Evolutionary conservation across 805 yeast species (phyloP).

Genomic region (Candida montana): DNA sequence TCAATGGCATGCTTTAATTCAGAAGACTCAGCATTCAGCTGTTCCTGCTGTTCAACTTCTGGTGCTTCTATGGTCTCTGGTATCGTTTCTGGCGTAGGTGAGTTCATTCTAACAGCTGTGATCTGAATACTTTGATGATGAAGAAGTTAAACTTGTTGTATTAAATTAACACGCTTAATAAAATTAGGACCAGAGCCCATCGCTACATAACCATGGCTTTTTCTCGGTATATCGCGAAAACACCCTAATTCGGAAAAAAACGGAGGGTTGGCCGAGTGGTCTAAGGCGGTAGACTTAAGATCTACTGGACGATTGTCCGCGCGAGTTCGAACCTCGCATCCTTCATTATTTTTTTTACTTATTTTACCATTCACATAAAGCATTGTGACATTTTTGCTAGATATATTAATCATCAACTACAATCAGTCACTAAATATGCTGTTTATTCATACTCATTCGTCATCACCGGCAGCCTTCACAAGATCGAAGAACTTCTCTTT

Average conservation of each 20-base stretch:
- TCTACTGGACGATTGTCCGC: no score
- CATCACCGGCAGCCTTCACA: constrained; percentile 70
- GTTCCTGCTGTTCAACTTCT: neutral
- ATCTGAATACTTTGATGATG: no score
- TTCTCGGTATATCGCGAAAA: constrained; percentile 14
- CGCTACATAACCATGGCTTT: no score
- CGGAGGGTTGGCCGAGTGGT: no score
- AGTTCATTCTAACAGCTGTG: neutral
- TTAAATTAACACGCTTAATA: neutral
- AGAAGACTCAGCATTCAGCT: neutral
- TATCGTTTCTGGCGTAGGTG: neutral
- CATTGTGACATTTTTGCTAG: no score
- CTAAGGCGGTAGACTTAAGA: no score
- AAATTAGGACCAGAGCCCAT: neutral
- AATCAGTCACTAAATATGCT: no score
- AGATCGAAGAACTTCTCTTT: constrained; percentile 87
- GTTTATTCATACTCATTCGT: neutral
- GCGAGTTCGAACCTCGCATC: constrained; percentile 16
- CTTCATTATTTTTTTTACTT: constrained; percentile 10
- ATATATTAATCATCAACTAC: no score
- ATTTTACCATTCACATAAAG: no score
- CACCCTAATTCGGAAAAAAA: constrained; percentile 14
- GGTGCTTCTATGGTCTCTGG: neutral
- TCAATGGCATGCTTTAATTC: constrained; percentile 22
- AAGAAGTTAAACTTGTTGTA: no score